Evolutionary conservation across 768 basidiomycete genomes (phyloP), one percentile per base, ranked within the genome.

Genomic region (Pleurotus platypus): DNA sequence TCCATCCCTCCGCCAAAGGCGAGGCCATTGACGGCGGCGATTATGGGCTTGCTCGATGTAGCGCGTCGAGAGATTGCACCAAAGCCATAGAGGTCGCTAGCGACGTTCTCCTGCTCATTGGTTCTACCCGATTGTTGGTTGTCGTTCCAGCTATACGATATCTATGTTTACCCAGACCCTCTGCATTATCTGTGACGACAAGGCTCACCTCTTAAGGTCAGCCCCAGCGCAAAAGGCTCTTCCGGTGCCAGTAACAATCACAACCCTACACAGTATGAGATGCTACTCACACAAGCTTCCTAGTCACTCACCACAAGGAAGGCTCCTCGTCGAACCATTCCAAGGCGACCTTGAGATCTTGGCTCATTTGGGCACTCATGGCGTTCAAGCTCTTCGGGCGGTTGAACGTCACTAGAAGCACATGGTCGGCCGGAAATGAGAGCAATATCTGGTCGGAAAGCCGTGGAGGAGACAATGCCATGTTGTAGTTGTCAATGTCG

Each of bases 21-120:
- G 27, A 85, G 79, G n/a, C 90, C 90, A 57, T 84, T 81, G 1
- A 91, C 90, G 2, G 91, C 90, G 11, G 90, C 91, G 47, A 92
- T 86, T 51, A 91, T 81, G 5, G 89, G 89, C 65, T 92, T 92
- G 59, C 69, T 75, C 0, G 82, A 81, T 37, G 67, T 68, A 40
- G 75, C 78, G 3, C 91, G 79, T 22, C 87, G 81, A 1, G 90
- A 92, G 39, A 93, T 71, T 37, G 87, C 81, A 1, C 80, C 91
- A 67, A 92, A 92, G 4, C 90, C 89, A 59, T 87, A 70, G 0
- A 72, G 56, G 22, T 78, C 74, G 1, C 68, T 58, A 0, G 71
- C 69, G 9, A 78, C 53, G 20, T 61, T 53, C 60, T 80, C 74
- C 60, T 78, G 78, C 61, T 86, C 80, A 55, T 72, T 73, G 1